Evolutionary conservation across 148 eudicot genomes (phyloP).

Genomic region (Polygonum aviculare): DNA sequence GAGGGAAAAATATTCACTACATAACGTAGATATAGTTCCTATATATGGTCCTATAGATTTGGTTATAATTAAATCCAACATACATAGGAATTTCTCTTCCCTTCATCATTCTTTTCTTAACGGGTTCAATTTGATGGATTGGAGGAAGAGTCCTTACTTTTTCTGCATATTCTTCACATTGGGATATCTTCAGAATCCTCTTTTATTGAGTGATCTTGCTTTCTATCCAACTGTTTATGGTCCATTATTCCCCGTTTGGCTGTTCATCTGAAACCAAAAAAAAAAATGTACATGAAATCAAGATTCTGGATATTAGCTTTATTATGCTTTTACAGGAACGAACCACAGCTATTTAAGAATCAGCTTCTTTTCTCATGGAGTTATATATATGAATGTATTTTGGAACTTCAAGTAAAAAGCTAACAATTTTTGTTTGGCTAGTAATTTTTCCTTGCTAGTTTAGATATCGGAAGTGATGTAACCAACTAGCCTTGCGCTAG

Average conservation of each 20-base stretch:
- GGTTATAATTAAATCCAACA: no score
- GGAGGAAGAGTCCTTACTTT: background rate
- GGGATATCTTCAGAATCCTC: constrained; percentile 6
- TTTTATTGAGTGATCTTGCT: constrained; percentile 2
- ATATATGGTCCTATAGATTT: no score
- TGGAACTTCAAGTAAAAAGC: no score
- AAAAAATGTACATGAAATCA: background rate
- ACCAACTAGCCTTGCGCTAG: no score
- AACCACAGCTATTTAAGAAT: background rate
- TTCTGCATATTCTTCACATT: constrained; percentile 2
- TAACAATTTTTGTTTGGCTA: no score
- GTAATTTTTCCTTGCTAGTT: no score
- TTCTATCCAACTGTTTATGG: background rate
- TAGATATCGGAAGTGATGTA: no score
- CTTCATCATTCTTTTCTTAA: background rate
- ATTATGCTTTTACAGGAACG: background rate
- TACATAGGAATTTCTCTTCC: no score
- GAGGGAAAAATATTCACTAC: no score
- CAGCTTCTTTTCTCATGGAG: background rate
- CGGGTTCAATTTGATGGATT: background rate
- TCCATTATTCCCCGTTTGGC: constrained; percentile 8
- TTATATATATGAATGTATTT: no score
- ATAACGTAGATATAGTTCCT: no score
- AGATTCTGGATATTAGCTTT: background rate
- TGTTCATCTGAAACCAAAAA: background rate